Evolutionary conservation across 257 asterid species (phyloP).

Genomic region (Eucommia ulmoides): DNA sequence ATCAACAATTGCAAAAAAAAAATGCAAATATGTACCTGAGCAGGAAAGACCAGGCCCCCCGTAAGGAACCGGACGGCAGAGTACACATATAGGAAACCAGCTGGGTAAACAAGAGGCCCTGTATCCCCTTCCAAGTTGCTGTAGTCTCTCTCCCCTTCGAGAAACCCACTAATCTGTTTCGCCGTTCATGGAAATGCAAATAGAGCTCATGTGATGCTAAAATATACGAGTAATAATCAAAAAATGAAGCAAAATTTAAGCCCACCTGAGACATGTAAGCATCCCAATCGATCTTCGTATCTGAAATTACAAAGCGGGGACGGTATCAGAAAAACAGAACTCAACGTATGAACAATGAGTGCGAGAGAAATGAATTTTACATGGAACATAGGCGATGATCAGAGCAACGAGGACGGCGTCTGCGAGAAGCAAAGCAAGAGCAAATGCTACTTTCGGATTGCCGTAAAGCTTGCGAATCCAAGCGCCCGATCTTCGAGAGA

Average conservation of each 20-base stretch:
- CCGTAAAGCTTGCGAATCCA: conserved; percentile 11
- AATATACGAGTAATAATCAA: background rate
- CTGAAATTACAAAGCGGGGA: conserved; percentile 27
- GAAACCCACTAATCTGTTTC: conserved; percentile 62
- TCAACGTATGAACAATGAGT: background rate
- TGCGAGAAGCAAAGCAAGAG: conserved; percentile 44
- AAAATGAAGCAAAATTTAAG: background rate
- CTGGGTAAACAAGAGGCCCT: conserved; percentile 94
- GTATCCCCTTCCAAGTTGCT: conserved; percentile 88
- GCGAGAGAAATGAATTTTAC: conserved; percentile 24
- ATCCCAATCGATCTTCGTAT: conserved; percentile 98
- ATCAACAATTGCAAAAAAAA: background rate
- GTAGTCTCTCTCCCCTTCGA: conserved; percentile 87
- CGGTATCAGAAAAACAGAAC: background rate
- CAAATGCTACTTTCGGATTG: conserved; percentile 29
- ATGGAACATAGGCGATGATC: conserved; percentile 72
- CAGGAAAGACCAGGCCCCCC: conserved; percentile 67
- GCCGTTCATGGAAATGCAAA: conserved; percentile 1
- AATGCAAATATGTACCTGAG: conserved; percentile 48
- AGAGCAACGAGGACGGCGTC: conserved; percentile 59
- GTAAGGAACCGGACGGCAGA: conserved; percentile 73
- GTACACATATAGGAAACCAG: conserved; percentile 88
- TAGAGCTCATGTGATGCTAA: background rate
- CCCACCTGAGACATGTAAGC: conserved; percentile 96
- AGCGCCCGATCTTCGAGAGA: conserved; percentile 10